phyloP scores from a whole-genome alignment of 768 basidiomycete genomes.

The Chiua virens region DNA sequence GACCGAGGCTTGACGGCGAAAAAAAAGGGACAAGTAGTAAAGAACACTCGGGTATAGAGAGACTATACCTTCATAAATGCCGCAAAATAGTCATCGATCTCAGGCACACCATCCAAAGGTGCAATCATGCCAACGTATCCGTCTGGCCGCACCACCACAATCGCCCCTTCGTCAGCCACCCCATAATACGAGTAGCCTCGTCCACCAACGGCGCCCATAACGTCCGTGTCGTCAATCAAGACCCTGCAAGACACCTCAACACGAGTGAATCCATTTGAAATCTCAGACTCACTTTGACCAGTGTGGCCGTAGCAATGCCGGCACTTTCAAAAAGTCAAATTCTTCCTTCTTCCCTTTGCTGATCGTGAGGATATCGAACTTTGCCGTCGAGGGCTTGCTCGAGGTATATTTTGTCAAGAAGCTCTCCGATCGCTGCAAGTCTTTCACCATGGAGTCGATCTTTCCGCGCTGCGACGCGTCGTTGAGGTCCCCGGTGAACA shows the following conservation, averaged over 20 bases:
- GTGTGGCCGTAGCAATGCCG: slow-evolving; percentile 34
- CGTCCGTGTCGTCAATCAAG: slow-evolving; percentile 55
- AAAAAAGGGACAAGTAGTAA: too few relatives aligned
- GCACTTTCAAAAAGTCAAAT: slow-evolving; percentile 34
- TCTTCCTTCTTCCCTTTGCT: slow-evolving; percentile 33
- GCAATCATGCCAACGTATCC: slow-evolving; percentile 63
- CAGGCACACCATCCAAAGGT: slow-evolving; percentile 40
- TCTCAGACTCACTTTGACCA: slow-evolving; percentile 41
- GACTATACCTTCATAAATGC: slow-evolving; percentile 34
- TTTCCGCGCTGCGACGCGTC: slow-evolving; percentile 20
- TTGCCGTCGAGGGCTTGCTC: slow-evolving; percentile 18
- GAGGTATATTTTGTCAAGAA: slow-evolving; percentile 29
- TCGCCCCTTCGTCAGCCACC: slow-evolving; percentile 25
- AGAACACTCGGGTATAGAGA: too few relatives aligned
- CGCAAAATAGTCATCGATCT: slow-evolving; percentile 48
- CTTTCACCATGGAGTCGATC: slow-evolving; percentile 26
- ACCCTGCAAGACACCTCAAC: slow-evolving; percentile 41
- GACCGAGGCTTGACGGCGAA: too few relatives aligned
- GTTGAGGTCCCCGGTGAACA: slow-evolving; percentile 42
- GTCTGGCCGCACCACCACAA: slow-evolving; percentile 33
- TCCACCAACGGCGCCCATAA: slow-evolving; percentile 46
- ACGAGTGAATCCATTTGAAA: not conserved
- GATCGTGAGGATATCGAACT: slow-evolving; percentile 33
- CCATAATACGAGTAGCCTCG: slow-evolving; percentile 59
- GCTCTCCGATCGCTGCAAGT: slow-evolving; percentile 24